Evolutionary conservation across 2,329 filamentous ascomycete species (phyloP).

Genomic region (Cytospora leucostoma): DNA sequence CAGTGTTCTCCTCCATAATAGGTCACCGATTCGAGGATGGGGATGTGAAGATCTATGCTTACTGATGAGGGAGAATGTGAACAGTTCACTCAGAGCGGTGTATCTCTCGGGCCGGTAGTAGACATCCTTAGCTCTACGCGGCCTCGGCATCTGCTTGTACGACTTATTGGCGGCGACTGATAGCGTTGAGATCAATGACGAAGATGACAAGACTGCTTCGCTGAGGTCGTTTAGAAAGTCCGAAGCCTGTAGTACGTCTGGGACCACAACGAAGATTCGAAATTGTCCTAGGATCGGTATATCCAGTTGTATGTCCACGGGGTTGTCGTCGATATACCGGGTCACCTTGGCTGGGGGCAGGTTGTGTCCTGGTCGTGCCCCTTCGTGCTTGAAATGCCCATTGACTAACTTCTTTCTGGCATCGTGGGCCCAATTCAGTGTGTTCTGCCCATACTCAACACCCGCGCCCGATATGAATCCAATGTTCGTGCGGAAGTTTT

Average conservation of each 20-base stretch:
- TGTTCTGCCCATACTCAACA: conserved; percentile 45
- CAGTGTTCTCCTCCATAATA: neutral
- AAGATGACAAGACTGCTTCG: conserved; percentile 49
- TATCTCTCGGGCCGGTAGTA: conserved; percentile 70
- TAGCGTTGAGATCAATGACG: conserved; percentile 60
- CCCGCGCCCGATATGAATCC: conserved; percentile 74
- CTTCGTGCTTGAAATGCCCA: conserved; percentile 26
- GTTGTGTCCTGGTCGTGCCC: conserved; percentile 33
- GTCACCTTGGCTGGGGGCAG: conserved; percentile 52
- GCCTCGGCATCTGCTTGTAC: conserved; percentile 60
- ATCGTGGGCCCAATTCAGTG: conserved; percentile 3
- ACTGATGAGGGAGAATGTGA: conserved; percentile 71
- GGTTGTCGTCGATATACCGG: conserved; percentile 55
- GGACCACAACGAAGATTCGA: conserved; percentile 50
- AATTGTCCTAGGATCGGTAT: conserved; percentile 57
- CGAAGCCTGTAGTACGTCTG: conserved; percentile 18
- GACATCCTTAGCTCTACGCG: conserved; percentile 60
- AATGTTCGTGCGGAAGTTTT: conserved; percentile 71
- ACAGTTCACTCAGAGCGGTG: conserved; percentile 64
- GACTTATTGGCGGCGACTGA: conserved; percentile 61
- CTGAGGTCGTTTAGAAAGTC: conserved; percentile 38
- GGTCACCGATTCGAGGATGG: neutral
- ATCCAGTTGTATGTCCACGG: conserved; percentile 55
- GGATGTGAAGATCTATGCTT: conserved; percentile 36
- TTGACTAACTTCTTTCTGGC: conserved; percentile 11